phyloP scores from a whole-genome alignment of 768 basidiomycete genomes.

The Tricholomella constricta region DNA sequence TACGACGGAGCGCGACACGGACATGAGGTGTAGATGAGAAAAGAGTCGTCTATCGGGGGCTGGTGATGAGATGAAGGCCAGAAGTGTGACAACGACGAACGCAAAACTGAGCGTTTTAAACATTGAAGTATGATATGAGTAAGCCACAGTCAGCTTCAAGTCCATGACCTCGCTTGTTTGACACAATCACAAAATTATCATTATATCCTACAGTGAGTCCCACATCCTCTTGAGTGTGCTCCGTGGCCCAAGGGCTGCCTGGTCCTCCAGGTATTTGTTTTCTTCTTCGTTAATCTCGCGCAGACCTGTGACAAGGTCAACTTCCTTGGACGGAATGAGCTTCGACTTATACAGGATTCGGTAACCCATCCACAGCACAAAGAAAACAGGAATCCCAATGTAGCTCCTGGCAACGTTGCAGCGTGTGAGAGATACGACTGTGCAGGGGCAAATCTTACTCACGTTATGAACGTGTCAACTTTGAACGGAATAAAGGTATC shows the following conservation, averaged over 20 bases:
- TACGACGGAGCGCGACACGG: constrained; percentile 65
- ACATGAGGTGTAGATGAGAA: constrained; percentile 30
- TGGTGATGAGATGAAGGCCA: constrained; percentile 17
- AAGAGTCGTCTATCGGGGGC: constrained; percentile 8
- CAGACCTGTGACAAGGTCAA: constrained; percentile 63
- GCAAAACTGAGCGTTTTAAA: constrained; percentile 18
- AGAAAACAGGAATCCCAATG: constrained; percentile 44
- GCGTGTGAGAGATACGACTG: constrained; percentile 7
- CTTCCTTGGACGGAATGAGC: constrained; percentile 45
- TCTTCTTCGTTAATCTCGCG: constrained; percentile 67
- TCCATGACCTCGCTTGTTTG: no score
- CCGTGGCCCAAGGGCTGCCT: constrained; percentile 42
- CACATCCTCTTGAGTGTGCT: constrained; percentile 30
- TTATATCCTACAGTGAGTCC: constrained; percentile 37
- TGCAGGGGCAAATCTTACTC: constrained; percentile 20
- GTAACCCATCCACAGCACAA: constrained; percentile 43
- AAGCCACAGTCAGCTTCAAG: not conserved
- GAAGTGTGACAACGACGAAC: constrained; percentile 17
- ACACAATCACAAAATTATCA: no score
- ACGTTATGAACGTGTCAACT: constrained; percentile 63
- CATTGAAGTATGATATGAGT: constrained; percentile 17
- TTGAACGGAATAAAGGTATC: constrained; percentile 53
- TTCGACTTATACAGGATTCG: constrained; percentile 39
- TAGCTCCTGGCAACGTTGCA: constrained; percentile 39
- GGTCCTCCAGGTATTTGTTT: constrained; percentile 45